Evolutionary conservation across 78 protist species (phyloP).

Genomic region (Polysphondylium violaceum): DNA sequence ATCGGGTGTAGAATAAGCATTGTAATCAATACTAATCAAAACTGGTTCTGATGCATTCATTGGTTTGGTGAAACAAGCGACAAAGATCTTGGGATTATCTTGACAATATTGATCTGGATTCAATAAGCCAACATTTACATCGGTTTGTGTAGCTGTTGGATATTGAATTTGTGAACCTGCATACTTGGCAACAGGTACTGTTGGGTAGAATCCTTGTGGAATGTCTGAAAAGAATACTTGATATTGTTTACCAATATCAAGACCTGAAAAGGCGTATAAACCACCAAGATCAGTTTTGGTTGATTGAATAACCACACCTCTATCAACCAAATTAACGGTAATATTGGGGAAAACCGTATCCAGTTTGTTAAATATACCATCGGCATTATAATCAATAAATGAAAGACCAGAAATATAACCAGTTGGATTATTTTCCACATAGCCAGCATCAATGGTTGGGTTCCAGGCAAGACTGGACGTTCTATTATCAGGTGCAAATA

Average conservation of each 20-base stretch:
- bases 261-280: neutral
- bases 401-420: slow-evolving; percentile 49
- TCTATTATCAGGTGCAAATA: neutral
- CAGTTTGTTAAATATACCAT: neutral
- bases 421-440: neutral
- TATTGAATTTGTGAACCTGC: slow-evolving; percentile 2
- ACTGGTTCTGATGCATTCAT: too few relatives aligned
- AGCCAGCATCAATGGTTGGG: slow-evolving; percentile 40
- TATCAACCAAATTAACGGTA: slow-evolving; percentile 23
- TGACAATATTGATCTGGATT: slow-evolving; percentile 23
- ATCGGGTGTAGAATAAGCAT: neutral
- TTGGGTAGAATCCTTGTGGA: slow-evolving; percentile 1
- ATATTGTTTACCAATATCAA: slow-evolving; percentile 11
- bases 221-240: slow-evolving; percentile 20
- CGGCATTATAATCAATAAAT: slow-evolving; percentile 26
- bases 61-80: slow-evolving; percentile 29
- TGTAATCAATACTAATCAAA: too few relatives aligned
- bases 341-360: slow-evolving; percentile 10
- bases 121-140: slow-evolving; percentile 17
- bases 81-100: neutral
- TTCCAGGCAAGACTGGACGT: neutral
- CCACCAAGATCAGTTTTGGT: slow-evolving; percentile 13
- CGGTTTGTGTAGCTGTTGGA: slow-evolving; percentile 26
- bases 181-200: neutral
- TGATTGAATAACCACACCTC: neutral